Conservation (phyloP, 352 stramenopile genomes). For the Phytophthora parvispora region DNA sequence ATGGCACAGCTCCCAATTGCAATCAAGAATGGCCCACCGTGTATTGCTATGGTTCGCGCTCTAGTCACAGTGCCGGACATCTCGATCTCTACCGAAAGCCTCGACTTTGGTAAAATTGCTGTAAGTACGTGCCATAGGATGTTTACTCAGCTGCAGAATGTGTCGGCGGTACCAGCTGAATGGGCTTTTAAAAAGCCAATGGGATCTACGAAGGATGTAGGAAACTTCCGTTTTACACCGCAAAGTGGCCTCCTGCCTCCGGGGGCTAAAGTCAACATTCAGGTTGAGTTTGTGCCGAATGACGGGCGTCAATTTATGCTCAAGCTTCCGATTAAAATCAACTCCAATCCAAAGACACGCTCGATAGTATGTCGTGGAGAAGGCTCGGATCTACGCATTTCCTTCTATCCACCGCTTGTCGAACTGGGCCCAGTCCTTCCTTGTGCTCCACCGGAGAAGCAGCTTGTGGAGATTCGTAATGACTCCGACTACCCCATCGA, state of each 20-base stretch:
- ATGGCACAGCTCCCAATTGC: slow-evolving; percentile 87
- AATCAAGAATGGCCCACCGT: slow-evolving; percentile 93
- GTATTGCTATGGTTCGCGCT: slow-evolving; percentile 87
- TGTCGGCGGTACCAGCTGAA: slow-evolving; percentile 86
- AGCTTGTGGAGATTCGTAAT: slow-evolving; percentile 87
- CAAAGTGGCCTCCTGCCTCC: slow-evolving; percentile 79
- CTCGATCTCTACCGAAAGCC: slow-evolving; percentile 73
- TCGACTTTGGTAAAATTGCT: slow-evolving; percentile 94
- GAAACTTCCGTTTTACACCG: slow-evolving; percentile 86
- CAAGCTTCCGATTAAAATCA: slow-evolving; percentile 92
- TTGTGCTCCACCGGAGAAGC: slow-evolving; percentile 52
- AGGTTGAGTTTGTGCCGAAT: slow-evolving; percentile 92
- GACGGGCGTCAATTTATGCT: slow-evolving; percentile 82
- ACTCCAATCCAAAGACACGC: slow-evolving; percentile 80
- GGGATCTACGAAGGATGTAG: slow-evolving; percentile 80
- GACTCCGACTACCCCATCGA: slow-evolving; percentile 92
- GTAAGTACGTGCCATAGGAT: slow-evolving; percentile 91
- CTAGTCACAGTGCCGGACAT: slow-evolving; percentile 94
- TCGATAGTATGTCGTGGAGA: slow-evolving; percentile 84
- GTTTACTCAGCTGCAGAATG: slow-evolving; percentile 94
- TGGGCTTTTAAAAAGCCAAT: slow-evolving; percentile 95
- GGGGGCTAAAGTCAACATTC: slow-evolving; percentile 85
- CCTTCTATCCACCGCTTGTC: slow-evolving; percentile 84
- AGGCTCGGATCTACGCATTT: slow-evolving; percentile 81
- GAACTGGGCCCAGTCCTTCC: slow-evolving; percentile 92